Conservation (phyloP, 345 rosid species). For the Eucalyptus microcorys region DNA sequence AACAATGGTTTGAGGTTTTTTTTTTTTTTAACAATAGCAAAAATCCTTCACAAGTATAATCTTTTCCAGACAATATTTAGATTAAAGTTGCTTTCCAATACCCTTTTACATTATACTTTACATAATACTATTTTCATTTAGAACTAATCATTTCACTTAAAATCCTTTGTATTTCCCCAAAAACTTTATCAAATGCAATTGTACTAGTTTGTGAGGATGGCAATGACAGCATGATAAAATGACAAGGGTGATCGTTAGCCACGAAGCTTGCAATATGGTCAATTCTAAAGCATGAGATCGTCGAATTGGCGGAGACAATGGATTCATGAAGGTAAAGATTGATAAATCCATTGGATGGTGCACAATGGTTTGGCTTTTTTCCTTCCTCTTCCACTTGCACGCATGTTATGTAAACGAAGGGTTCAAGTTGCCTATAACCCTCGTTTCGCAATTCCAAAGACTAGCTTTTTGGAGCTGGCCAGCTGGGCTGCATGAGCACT, state of each 20-base stretch:
- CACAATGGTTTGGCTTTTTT: not conserved
- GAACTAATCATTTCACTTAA: too few relatives aligned
- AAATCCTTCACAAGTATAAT: not conserved
- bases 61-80: not conserved
- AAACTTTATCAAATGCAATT: too few relatives aligned
- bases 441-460: not conserved
- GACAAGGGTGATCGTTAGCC: too few relatives aligned
- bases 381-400: not conserved
- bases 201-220: too few relatives aligned
- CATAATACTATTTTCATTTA: too few relatives aligned
- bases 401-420: not conserved
- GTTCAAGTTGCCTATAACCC: not conserved
- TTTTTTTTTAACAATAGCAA: not conserved
- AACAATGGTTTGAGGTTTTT: not conserved
- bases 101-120: not conserved
- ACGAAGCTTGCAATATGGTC: too few relatives aligned
- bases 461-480: not conserved
- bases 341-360: not conserved
- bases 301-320: not conserved
- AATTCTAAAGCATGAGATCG: too few relatives aligned
- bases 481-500: not conserved
- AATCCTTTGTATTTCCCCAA: too few relatives aligned
- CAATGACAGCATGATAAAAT: too few relatives aligned
- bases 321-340: not conserved
- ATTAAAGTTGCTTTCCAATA: not conserved